A percentile compares a stretch with the other conserved stretches of the same genome.
Conservation (phyloP, 2,329 filamentous ascomycete genomes). For the Bipolaris cookei region DNA sequence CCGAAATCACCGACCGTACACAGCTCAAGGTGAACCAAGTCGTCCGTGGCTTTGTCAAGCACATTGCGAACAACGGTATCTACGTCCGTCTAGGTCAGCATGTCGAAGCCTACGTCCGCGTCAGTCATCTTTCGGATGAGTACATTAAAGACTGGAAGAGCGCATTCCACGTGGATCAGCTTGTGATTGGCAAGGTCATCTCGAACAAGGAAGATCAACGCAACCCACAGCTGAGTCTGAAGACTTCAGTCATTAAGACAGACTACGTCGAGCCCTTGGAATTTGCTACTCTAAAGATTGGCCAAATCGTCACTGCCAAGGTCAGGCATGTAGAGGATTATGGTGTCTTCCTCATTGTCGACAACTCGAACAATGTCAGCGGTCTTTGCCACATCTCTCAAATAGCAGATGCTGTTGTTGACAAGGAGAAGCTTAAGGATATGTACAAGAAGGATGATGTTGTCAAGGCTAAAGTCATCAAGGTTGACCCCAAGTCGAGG, state of each 20-base stretch:
- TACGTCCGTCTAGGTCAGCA: constrained; percentile 84
- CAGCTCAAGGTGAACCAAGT: constrained; percentile 79
- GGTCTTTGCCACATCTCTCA: constrained; percentile 92
- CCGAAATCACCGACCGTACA: constrained; percentile 73
- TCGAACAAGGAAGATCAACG: constrained; percentile 70
- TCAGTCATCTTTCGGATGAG: constrained; percentile 86
- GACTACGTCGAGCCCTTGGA: constrained; percentile 76
- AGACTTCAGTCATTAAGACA: constrained; percentile 80
- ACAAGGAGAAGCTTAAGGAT: constrained; percentile 87
- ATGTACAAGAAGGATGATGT: constrained; percentile 87
- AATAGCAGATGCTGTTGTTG: constrained; percentile 82
- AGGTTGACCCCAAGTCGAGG: constrained; percentile 74
- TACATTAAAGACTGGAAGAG: constrained; percentile 97
- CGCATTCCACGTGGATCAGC: constrained; percentile 82
- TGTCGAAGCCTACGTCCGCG: constrained; percentile 80
- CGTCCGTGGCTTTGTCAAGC: constrained; percentile 89
- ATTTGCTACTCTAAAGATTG: constrained; percentile 77
- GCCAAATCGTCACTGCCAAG: constrained; percentile 85
- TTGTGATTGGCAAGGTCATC: constrained; percentile 86
- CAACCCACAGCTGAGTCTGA: constrained; percentile 85
- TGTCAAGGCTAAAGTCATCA: constrained; percentile 91
- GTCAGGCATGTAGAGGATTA: constrained; percentile 94
- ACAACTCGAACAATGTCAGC: constrained; percentile 85
- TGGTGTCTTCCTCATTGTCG: constrained; percentile 90
- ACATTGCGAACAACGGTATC: constrained; percentile 85